Base-by-base conservation (phyloP, 2,329 filamentous ascomycete species). In the Fusarium odoratissimum region DNA sequence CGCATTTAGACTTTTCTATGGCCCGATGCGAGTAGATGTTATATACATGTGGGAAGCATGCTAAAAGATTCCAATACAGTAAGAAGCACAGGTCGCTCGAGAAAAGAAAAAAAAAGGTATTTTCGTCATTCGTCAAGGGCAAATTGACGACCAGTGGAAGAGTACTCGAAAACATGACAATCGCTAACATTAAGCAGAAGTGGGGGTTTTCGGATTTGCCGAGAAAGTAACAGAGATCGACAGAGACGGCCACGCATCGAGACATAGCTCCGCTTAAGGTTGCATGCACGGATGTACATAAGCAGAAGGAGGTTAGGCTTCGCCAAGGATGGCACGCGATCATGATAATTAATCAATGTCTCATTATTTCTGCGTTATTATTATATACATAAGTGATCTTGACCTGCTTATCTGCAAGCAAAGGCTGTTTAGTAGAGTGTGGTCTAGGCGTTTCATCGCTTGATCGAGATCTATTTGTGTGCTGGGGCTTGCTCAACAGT, bases 301-400 rank as follows among this genome's bases (percentile, higher is more conserved):
- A 48, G 8, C 9, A 37, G 19, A 38, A 58, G 42, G 41, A 38
- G 23, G 12, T n/a, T 12, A 5, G 30, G 9, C 3, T 13, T 37
- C 10, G 8, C 23, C 19, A 3, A 31, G 1, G 5, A 8, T 23
- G 3, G 10, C 23, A 65, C 11, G 7, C 11, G 17, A 37, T 7
- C 7, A 28, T 45, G 11, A 8, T 38, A 13, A 12, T 40, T 7
- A 19, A 19, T 45, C 38, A 60, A 59, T 44, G 25, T 67, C 33
- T 66, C 51, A 60, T 67, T 51, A 67, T 25, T 38, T 60, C n/a
- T 51, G 21, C 52, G 33, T 40, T 37, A 45, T n/a, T 45, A 60
- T 40, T 58, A 37, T 17, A 41, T 44, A 30, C 12, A 28, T 16
- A 51, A 28, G 6, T 28, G n/a, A 3, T 37, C 23, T 59, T 31